Conservation (phyloP, 2,329 filamentous ascomycete genomes). For the Aspergillus brunneoviolaceus region DNA sequence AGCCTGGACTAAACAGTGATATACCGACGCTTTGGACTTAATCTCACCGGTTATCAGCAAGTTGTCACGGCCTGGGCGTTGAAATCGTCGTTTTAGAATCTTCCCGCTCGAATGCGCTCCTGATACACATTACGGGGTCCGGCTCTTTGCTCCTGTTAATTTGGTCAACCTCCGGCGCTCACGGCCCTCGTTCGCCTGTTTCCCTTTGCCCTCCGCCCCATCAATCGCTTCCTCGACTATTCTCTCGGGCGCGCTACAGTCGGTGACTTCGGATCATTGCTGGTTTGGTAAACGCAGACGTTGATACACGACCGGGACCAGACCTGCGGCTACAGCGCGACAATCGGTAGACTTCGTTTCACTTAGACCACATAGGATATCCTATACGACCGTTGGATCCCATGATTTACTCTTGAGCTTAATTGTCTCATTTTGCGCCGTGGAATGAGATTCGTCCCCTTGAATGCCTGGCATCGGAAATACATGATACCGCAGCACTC, state of each 20-base stretch:
- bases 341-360: neutral
- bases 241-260: neutral
- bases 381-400: neutral
- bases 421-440: neutral
- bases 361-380: slow-evolving; percentile 2
- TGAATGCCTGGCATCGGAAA: neutral
- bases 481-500: slow-evolving; percentile 14
- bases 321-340: slow-evolving; percentile 1
- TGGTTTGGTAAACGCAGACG: slow-evolving; percentile 1
- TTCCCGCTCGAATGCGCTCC: slow-evolving; percentile 1
- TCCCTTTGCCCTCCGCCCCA: neutral
- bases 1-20: neutral
- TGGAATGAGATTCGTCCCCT: slow-evolving; percentile 11
- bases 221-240: neutral
- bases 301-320: neutral
- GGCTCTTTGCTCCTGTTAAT: neutral
- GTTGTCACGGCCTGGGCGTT: neutral
- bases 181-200: neutral
- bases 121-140: slow-evolving; percentile 3
- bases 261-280: neutral
- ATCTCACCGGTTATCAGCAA: neutral
- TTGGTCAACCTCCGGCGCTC: neutral
- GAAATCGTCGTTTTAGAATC: neutral
- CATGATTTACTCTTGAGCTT: slow-evolving; percentile 2
- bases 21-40: neutral